A percentile compares a stretch with the other conserved stretches of the same genome.
Conservation (phyloP, 768 basidiomycete species). For the Leucosporidium creatinivorum region DNA sequence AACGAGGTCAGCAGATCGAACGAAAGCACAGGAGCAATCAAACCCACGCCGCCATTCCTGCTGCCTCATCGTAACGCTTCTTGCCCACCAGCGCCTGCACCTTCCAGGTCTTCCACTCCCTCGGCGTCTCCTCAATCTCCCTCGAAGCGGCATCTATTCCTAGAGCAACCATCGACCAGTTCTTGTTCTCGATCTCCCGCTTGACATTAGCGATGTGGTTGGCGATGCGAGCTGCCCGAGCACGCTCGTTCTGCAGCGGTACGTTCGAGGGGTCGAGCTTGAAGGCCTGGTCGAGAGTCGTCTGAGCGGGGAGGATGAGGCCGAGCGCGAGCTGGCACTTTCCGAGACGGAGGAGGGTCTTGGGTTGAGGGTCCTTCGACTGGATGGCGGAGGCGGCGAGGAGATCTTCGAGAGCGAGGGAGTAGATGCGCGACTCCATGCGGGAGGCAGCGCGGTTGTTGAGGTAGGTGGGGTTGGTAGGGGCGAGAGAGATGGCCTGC, state of each 20-base stretch:
- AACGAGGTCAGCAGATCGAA: slow-evolving; percentile 8
- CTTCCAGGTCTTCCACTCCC: slow-evolving; percentile 72
- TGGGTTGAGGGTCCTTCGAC: slow-evolving; percentile 54
- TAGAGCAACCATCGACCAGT: slow-evolving; percentile 72
- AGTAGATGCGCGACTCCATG: slow-evolving; percentile 72
- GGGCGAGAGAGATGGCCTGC: slow-evolving; percentile 63
- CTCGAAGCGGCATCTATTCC: slow-evolving; percentile 57
- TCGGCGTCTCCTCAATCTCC: slow-evolving; percentile 67
- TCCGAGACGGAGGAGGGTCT: slow-evolving; percentile 74
- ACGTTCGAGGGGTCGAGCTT: slow-evolving; percentile 58
- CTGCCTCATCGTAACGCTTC: slow-evolving; percentile 66
- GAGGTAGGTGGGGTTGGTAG: slow-evolving; percentile 64
- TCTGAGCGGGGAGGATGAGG: slow-evolving; percentile 57
- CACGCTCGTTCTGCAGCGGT: slow-evolving; percentile 57
- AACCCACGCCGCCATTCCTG: slow-evolving; percentile 64
- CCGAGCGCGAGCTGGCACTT: slow-evolving; percentile 78
- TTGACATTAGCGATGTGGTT: slow-evolving; percentile 32
- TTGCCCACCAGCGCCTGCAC: slow-evolving; percentile 69
- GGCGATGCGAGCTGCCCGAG: slow-evolving; percentile 54
- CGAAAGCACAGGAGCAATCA: too few species aligned
- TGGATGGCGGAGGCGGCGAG: slow-evolving; percentile 65
- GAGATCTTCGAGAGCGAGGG: slow-evolving; percentile 67
- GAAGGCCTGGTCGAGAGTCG: slow-evolving; percentile 58
- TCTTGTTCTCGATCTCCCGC: slow-evolving; percentile 51
- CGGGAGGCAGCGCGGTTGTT: slow-evolving; percentile 81